Evolutionary conservation across 768 basidiomycete species (phyloP), one percentile per base, ranked within the genome.

Genomic region (Auricularia sp.): DNA sequence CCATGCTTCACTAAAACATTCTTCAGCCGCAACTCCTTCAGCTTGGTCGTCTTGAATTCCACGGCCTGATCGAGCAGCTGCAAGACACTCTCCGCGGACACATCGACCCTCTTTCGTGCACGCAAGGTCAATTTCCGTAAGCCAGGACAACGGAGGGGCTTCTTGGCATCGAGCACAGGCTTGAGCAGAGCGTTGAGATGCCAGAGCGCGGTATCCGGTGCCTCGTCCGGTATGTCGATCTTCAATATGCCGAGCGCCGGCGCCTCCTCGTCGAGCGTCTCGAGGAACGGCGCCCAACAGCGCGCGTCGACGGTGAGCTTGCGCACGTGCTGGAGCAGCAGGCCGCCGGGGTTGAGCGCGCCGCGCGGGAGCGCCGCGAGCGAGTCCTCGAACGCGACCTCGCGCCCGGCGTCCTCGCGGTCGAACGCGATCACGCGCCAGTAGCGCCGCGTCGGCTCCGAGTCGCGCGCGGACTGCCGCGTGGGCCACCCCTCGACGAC

Each of bases 241-340:
- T 59, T 59, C 23, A 59, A 29, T 7, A 35, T 29, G 23, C 56
- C 56, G 29, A 59, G 56, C 56, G 56, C 56, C 0, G 56, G 56
- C 12, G 56, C 29, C 11, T 29, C 34, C 23, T 14, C 34, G 56
- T 59, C 56, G 23, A 59, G 11, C 11, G 56, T 33, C 7, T 59
- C 56, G 56, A 59, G 11, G 56, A 59, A 59, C 29, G 56, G 56
- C 56, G 56, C 56, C 56, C 56, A 59, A 18, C 56, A 59, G 34
- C 56, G 56, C 23, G 56, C 56, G 23, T 59, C 56, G 14, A 59
- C 56, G 23, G 29, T 59, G 16, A 59, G 23, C 56, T 59, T 59
- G 56, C 56, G 56, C 29, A 33, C 56, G 29, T 6, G 7, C 8
- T 7, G 56, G 23, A 59, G 29, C 23, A 59, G 56, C 4, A 7